Evolutionary conservation across 345 rosid species (phyloP).

Genomic region (Durio zibethinus): DNA sequence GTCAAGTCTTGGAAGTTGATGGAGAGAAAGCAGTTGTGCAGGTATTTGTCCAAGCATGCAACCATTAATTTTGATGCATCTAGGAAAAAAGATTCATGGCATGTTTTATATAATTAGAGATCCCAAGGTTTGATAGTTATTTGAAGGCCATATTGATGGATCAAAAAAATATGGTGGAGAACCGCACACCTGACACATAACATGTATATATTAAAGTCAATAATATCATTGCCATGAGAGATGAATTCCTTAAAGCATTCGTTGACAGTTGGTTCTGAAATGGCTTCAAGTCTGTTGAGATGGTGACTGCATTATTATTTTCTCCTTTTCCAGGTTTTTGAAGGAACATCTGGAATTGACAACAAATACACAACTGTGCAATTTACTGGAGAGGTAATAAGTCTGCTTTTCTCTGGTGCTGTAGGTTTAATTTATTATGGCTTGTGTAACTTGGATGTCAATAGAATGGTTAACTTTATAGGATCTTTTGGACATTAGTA

Average conservation of each 20-base stretch:
- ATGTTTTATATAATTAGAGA: not conserved
- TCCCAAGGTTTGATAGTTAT: not conserved
- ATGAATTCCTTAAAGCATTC: not conserved
- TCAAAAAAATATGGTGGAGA: not conserved
- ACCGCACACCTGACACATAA: not conserved
- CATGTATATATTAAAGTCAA: not conserved
- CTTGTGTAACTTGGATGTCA: not conserved
- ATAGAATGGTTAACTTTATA: not conserved
- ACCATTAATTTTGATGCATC: not conserved
- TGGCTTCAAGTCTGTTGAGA: not conserved
- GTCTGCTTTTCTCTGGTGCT: not conserved
- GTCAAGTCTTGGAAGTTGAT: constrained; percentile 96
- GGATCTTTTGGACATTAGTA: not conserved
- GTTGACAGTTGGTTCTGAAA: not conserved
- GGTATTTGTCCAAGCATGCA: constrained; percentile 34
- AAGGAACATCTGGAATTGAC: constrained; percentile 95
- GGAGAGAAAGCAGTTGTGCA: constrained; percentile 99
- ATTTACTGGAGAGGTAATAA: constrained; percentile 84
- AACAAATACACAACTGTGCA: constrained; percentile 90
- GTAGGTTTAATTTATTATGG: not conserved
- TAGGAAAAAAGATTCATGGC: not conserved
- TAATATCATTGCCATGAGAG: not conserved
- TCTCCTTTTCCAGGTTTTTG: constrained; percentile 60
- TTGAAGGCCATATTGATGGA: not conserved
- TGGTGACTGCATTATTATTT: not conserved